These are phyloP conservation scores for Verruconis gallopava DNA, from an alignment of 2,329 filamentous ascomycete genomes.

Conservation along the genomic window DNA sequence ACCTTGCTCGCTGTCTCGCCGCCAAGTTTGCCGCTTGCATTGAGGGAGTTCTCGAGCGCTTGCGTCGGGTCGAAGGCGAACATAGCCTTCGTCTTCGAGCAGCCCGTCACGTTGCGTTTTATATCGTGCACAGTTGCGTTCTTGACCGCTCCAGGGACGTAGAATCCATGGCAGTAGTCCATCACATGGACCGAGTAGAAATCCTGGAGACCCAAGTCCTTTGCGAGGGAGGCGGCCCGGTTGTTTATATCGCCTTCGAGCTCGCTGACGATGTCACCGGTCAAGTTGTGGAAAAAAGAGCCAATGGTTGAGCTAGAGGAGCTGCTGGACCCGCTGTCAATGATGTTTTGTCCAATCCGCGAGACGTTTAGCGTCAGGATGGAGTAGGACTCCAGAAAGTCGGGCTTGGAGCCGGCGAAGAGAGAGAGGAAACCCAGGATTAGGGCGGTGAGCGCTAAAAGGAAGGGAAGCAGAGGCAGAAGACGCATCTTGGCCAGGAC, in stretches of 20 bases:
- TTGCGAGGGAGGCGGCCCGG: constrained; percentile 29
- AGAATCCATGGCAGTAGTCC: constrained; percentile 43
- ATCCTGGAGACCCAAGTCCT: constrained; percentile 41
- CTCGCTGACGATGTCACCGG: constrained; percentile 26
- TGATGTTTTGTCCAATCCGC: constrained; percentile 31
- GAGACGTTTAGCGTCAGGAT: constrained; percentile 38
- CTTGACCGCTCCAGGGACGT: constrained; percentile 28
- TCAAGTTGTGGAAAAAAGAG: constrained; percentile 23
- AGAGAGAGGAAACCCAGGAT: constrained; percentile 47
- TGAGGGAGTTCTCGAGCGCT: constrained; percentile 37
- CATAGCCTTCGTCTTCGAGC: constrained; percentile 39
- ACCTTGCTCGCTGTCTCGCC: constrained; percentile 29
- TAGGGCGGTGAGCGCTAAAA: constrained; percentile 40
- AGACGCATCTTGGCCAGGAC: constrained; percentile 31
- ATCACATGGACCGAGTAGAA: constrained; percentile 50
- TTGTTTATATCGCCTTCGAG: constrained; percentile 22
- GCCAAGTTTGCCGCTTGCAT: constrained; percentile 19
- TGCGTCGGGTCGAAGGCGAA: constrained; percentile 44
- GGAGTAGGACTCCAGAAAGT: constrained; percentile 43
- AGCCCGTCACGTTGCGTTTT: constrained; percentile 39
- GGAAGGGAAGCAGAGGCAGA: constrained; percentile 36
- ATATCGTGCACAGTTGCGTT: constrained; percentile 33
- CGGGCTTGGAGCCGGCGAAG: constrained; percentile 45
- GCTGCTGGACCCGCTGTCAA: constrained; percentile 9
- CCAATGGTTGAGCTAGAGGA: constrained; percentile 13